phyloP scores from a whole-genome alignment of 2,329 filamentous ascomycete genomes.

The Penicillium aurantiogriseum region DNA sequence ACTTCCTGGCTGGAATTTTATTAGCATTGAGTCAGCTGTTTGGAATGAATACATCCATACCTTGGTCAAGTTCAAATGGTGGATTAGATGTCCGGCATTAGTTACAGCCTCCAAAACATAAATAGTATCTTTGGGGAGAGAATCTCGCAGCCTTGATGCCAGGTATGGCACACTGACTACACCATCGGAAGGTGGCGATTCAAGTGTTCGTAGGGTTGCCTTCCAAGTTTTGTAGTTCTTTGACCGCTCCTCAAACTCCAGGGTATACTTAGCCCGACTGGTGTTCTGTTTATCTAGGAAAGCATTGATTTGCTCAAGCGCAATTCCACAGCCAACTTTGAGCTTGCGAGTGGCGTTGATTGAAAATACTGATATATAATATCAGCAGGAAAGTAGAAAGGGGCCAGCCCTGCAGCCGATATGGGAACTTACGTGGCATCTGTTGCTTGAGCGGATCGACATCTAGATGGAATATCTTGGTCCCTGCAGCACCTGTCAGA shows the following conservation, averaged over 20 bases:
- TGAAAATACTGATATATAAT: slow-evolving; percentile 42
- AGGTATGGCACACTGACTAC: slow-evolving; percentile 53
- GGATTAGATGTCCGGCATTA: slow-evolving; percentile 49
- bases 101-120: slow-evolving; percentile 77
- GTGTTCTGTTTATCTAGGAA: slow-evolving; percentile 13
- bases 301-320: slow-evolving; percentile 50
- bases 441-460: slow-evolving; percentile 65
- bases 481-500: slow-evolving; percentile 35
- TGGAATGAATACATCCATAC: background rate
- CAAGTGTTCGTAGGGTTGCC: background rate
- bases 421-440: slow-evolving; percentile 68
- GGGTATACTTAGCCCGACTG: background rate
- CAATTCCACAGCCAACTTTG: slow-evolving; percentile 46
- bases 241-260: slow-evolving; percentile 9
- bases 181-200: slow-evolving; percentile 4
- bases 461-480: slow-evolving; percentile 64
- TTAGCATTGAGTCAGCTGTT: background rate
- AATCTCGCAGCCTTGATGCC: slow-evolving; percentile 52
- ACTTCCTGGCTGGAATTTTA: slow-evolving; percentile 12
- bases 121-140: slow-evolving; percentile 62
- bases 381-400: slow-evolving; percentile 25
- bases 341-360: slow-evolving; percentile 42
- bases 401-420: slow-evolving; percentile 25
- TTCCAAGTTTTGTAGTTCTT: slow-evolving; percentile 12
- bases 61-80: slow-evolving; percentile 22